Percentiles rank a stretch among this genome's conserved stretches.
phyloP scores from a whole-genome alignment of 768 basidiomycete species.

The Dacryopinax spathularia region DNA sequence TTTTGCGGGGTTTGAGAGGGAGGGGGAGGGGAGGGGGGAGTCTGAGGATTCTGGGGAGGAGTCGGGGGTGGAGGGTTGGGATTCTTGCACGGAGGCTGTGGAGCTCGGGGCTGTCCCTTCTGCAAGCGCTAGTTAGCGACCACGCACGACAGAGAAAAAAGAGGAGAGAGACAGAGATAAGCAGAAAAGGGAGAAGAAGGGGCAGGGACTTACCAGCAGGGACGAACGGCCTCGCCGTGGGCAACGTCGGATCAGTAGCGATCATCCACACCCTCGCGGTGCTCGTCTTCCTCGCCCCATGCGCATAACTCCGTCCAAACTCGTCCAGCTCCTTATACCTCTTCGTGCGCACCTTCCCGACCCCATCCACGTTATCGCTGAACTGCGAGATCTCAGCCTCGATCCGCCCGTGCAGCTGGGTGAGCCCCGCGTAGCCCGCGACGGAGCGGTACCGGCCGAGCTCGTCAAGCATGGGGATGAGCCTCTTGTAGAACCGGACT shows the following conservation, averaged over 20 bases:
- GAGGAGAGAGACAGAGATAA: too few relatives aligned
- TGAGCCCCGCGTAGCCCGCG: slow-evolving; percentile 40
- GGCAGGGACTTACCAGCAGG: slow-evolving; percentile 11
- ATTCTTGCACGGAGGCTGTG: too few relatives aligned
- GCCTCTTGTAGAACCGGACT: slow-evolving; percentile 52
- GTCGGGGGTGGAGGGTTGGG: too few relatives aligned
- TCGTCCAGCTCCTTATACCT: slow-evolving; percentile 52
- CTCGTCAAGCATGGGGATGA: slow-evolving; percentile 48
- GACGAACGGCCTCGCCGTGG: slow-evolving; percentile 5
- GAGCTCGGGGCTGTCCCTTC: too few relatives aligned
- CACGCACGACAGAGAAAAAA: too few relatives aligned
- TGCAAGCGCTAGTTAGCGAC: too few relatives aligned
- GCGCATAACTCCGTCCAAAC: slow-evolving; percentile 69
- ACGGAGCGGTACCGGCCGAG: slow-evolving; percentile 50
- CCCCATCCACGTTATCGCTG: slow-evolving; percentile 47
- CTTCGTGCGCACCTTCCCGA: slow-evolving; percentile 32
- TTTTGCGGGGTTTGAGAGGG: too few relatives aligned
- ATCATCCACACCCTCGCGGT: slow-evolving; percentile 90
- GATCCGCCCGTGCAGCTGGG: slow-evolving; percentile 28
- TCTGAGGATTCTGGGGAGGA: not conserved
- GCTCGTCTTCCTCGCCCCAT: slow-evolving; percentile 81
- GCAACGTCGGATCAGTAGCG: slow-evolving; percentile 12
- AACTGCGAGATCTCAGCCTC: slow-evolving; percentile 37
- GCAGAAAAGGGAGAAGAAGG: not conserved
- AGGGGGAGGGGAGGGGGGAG: too few relatives aligned